Percentiles rank a stretch among this genome's conserved stretches.
phyloP scores from a whole-genome alignment of 352 stramenopile species.

The Pythium aristosporum region DNA sequence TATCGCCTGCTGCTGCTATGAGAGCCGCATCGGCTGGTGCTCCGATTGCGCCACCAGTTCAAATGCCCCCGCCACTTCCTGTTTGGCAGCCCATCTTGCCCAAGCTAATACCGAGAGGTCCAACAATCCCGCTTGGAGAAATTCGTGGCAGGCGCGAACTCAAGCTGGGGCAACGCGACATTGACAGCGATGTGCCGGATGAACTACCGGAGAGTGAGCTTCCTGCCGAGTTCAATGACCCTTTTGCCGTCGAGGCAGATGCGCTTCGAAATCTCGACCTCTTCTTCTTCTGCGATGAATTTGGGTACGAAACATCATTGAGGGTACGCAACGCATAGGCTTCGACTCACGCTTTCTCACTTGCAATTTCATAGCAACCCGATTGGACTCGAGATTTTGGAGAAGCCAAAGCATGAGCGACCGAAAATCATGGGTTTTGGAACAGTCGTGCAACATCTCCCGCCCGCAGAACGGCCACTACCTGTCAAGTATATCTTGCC shows the following conservation, averaged over 20 bases:
- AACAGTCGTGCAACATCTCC: constrained; percentile 75
- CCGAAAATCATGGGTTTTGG: constrained; percentile 85
- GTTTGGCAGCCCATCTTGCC: constrained; percentile 36
- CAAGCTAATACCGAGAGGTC: constrained; percentile 60
- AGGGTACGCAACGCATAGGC: neutral
- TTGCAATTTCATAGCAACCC: constrained; percentile 38
- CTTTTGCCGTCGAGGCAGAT: constrained; percentile 59
- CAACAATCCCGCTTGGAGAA: constrained; percentile 56
- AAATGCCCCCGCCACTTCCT: constrained; percentile 5
- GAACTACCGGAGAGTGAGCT: constrained; percentile 69
- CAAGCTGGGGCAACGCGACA: constrained; percentile 36
- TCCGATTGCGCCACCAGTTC: neutral
- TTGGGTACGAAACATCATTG: constrained; percentile 42
- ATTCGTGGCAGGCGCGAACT: constrained; percentile 62
- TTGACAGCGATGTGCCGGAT: constrained; percentile 31
- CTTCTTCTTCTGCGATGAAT: constrained; percentile 87
- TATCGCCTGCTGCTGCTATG: neutral
- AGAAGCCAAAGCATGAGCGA: constrained; percentile 68
- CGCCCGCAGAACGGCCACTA: constrained; percentile 52
- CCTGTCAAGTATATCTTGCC: constrained; percentile 69
- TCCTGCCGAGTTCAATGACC: constrained; percentile 63
- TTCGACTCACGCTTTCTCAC: neutral
- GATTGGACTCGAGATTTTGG: constrained; percentile 79
- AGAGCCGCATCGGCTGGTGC: neutral
- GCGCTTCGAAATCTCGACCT: constrained; percentile 74